These are phyloP conservation scores for Myriosclerotinia scirpicola DNA, from an alignment of 2,329 filamentous ascomycete genomes.

Conservation along the genomic window DNA sequence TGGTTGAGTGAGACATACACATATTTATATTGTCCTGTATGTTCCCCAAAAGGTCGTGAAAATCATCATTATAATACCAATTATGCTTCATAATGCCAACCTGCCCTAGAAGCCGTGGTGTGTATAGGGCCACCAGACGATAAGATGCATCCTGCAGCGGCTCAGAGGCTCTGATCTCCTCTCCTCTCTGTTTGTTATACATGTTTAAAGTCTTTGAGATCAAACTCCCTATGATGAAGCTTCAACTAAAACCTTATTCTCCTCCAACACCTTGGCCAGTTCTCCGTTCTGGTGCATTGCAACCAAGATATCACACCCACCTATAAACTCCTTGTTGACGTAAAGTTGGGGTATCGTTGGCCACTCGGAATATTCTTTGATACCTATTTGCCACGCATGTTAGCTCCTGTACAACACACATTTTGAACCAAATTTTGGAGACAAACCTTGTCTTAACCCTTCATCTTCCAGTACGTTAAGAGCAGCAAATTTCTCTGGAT, in stretches of 20 bases:
- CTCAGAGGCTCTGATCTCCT: not conserved
- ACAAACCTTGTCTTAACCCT: constrained; percentile 75
- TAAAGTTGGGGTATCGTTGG: constrained; percentile 98
- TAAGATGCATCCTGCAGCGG: not conserved
- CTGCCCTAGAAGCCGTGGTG: not conserved
- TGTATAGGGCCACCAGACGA: not conserved
- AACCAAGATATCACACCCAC: constrained; percentile 95
- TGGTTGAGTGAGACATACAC: not conserved
- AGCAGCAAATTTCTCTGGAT: constrained; percentile 94
- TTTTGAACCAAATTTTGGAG: not conserved
- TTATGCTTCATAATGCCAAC: not conserved
- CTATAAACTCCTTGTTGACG: constrained; percentile 91
- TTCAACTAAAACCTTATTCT: constrained; percentile 76
- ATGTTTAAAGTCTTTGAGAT: not conserved
- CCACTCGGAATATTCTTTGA: constrained; percentile 99
- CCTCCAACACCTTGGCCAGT: constrained; percentile 84
- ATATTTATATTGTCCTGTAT: constrained; percentile 4
- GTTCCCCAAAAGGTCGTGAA: not conserved
- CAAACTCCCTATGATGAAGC: constrained; percentile 11
- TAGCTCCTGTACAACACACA: not conserved
- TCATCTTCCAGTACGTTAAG: constrained; percentile 95
- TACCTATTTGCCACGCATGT: constrained; percentile 55
- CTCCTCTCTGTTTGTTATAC: constrained; percentile 1
- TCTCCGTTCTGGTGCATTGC: constrained; percentile 97
- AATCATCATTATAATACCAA: constrained; percentile 5